Percentiles rank a stretch among this genome's conserved stretches.
Evolutionary conservation across 2,329 filamentous ascomycete genomes (phyloP).

Genomic region (Exophiala calicioides): DNA sequence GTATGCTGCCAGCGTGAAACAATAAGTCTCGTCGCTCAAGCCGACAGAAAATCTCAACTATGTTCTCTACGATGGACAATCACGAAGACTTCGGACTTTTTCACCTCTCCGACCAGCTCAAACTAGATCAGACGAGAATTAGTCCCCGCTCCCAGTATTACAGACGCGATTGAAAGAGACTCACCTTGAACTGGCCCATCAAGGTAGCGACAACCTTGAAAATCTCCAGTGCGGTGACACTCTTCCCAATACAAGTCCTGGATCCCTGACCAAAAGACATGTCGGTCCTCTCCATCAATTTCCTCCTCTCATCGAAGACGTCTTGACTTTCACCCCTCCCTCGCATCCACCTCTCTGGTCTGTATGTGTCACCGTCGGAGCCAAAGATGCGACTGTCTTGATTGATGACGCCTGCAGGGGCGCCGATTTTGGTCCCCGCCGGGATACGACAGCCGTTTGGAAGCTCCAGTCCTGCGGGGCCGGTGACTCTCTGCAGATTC

Average conservation of each 20-base stretch:
- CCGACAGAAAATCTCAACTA: no score
- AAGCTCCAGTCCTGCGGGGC: not conserved
- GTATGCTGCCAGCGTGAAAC: no score
- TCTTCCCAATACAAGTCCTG: conserved; percentile 16
- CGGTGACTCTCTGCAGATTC: conserved; percentile 12
- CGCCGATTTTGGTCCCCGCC: conserved; percentile 10
- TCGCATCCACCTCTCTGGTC: conserved; percentile 13
- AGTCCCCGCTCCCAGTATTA: not conserved
- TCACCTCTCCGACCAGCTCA: conserved; percentile 5
- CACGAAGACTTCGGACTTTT: conserved; percentile 2
- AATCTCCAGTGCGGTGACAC: conserved; percentile 13
- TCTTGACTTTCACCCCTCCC: not conserved
- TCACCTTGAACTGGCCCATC: conserved; percentile 13
- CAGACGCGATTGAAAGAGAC: not conserved
- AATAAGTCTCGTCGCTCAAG: no score
- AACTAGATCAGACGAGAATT: not conserved
- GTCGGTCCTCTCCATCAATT: conserved; percentile 11
- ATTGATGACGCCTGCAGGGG: conserved; percentile 7
- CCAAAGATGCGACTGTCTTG: conserved; percentile 8
- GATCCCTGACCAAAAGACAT: conserved; percentile 10
- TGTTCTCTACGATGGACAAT: conserved; percentile 4
- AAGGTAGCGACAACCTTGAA: conserved; percentile 18
- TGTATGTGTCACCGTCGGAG: conserved; percentile 4
- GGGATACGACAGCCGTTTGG: conserved; percentile 12
- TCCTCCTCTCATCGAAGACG: conserved; percentile 3